Base-by-base conservation (phyloP, 768 basidiomycete species). In the Daedalea quercina region DNA sequence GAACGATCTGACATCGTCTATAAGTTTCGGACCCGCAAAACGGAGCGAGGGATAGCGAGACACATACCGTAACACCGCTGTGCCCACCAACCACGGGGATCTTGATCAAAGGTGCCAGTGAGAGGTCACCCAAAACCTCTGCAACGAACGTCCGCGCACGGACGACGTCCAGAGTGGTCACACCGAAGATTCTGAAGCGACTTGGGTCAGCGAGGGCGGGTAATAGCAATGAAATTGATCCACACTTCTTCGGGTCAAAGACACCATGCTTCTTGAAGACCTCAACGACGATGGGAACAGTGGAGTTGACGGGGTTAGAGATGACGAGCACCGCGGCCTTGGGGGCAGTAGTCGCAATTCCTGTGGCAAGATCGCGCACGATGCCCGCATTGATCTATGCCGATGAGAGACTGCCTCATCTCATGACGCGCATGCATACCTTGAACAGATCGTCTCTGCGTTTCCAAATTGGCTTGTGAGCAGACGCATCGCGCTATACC, bases 221-320 rank as follows among this genome's bases (percentile, higher is more conserved):
- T 19, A 41, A 20, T 26, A 9, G 31, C 33, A 19, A 43, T 37
- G 35, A 20, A 40, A 15, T 15, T 15, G 15, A 44, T 47, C 60
- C 74, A 37, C 67, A 93, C 94, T 82, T 81, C 77, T 89, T 96
- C 57, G 93, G 88, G 69, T 99, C 84, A 67, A 87, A 98, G 25
- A 91, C 87, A 43, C 84, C 85, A 58, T 87, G 80, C 70, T 91
- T 86, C 82, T 95, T 99, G 76, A 94, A 82, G 34, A 95, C 87
- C 70, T 98, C 95, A 15, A 83, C 92, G 44, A 93, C 92, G 65
- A 99, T 91, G 45, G 96, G 96, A 35, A 98, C 95, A 35, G 96
- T 97, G 41, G 95, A 97, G 81, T 99, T 98, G 67, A 99, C 95
- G 28, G 96, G 96, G 77, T 99, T 99, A 62, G 96, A 95, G 70